Base-by-base conservation (phyloP, 768 basidiomycete species). In the Coprinopsis sp. region DNA sequence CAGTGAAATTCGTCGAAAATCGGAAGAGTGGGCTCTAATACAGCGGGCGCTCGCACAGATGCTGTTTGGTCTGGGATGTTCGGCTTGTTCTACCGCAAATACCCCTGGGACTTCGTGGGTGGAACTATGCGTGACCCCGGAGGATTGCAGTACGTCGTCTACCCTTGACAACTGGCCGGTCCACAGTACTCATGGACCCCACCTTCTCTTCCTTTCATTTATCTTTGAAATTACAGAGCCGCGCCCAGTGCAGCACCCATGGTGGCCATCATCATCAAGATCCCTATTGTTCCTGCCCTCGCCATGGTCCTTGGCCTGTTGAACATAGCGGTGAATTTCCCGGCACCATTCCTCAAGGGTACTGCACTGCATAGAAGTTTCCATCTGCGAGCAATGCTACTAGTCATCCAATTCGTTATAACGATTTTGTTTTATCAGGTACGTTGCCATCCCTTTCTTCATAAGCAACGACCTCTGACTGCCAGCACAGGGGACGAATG, bases 61-160 rank as follows among this genome's bases (percentile, higher is more conserved):
- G 78, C 82, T 47, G 69, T 91, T 10, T 91, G 88, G 90, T 83
- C 87, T 12, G 71, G 78, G 25, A 83, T 87, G 67, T 94, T 79
- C 68, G 92, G 82, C 14, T 63, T 93, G 12, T 70, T 85, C 56
- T 92, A 81, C 69, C 87, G 91, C 65, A 95, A 95, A 70, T 95
- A 91, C 78, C 93, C 95, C 69, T 95, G 89, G 87, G 93, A 95
- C 70, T 91, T 95, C 61, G 69, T 91, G n/a, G 83, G 81, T 49
- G 91, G 87, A 37, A 83, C 75, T 47, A 61, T 90, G 47, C 84
- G 87, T 51, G 75, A 79, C 61, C 87, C 87, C 23, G 87, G 87
- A 68, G 87, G 87, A 44, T 47, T 87, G 21, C 86, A 89, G 87
- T 89, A 53, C 59, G 83, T 81, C 14, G 21, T 36, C 22, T 39